Evolutionary conservation across 2,329 filamentous ascomycete genomes (phyloP).

Genomic region (Stachybotrys chlorohalonatus): DNA sequence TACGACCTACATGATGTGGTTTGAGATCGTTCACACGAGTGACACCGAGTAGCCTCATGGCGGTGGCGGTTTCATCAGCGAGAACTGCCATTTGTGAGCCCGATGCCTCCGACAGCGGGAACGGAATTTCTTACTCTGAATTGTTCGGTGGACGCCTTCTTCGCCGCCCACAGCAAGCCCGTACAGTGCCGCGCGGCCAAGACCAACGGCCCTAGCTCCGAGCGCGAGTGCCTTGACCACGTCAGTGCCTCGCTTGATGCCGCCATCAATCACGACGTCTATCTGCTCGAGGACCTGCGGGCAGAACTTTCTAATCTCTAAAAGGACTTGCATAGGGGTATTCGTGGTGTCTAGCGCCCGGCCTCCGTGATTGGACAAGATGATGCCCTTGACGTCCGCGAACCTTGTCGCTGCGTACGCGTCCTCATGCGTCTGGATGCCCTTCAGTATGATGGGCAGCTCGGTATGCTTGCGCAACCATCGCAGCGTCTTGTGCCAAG

Average conservation of each 20-base stretch:
- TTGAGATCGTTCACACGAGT: conserved; percentile 2
- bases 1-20: conserved; percentile 3
- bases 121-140: conserved; percentile 3
- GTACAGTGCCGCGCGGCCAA: neutral
- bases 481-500: conserved; percentile 52
- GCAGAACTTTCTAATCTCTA: conserved; percentile 53
- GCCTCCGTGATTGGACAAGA: conserved; percentile 62
- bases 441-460: conserved; percentile 57
- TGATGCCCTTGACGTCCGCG: conserved; percentile 52
- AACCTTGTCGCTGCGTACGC: conserved; percentile 48
- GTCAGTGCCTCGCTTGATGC: neutral
- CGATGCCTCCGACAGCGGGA: neutral
- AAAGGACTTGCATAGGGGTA: conserved; percentile 45
- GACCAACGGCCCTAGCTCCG: neutral
- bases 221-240: neutral
- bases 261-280: conserved; percentile 31
- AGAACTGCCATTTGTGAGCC: conserved; percentile 4
- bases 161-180: conserved; percentile 5
- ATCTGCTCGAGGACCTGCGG: conserved; percentile 49
- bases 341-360: conserved; percentile 41
- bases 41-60: conserved; percentile 6
- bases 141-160: conserved; percentile 3
- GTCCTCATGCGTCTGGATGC: conserved; percentile 56
- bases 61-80: conserved; percentile 4
- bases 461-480: conserved; percentile 32